A percentile compares a stretch with the other conserved stretches of the same genome.
phyloP scores from a whole-genome alignment of 345 rosid genomes.

The Garcia nutans region DNA sequence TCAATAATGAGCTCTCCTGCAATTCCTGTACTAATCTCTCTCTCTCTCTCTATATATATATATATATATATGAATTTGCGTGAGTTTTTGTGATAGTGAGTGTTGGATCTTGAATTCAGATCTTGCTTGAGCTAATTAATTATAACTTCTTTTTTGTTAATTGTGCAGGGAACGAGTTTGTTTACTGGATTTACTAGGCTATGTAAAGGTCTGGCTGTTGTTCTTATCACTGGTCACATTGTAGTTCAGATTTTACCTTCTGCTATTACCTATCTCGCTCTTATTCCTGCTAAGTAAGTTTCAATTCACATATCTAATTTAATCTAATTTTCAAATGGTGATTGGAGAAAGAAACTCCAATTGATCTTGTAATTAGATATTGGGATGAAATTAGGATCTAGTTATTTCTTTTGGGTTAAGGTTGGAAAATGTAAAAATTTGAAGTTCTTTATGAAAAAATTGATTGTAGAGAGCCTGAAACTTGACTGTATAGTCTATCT shows the following conservation, averaged over 20 bases:
- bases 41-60: too few species aligned
- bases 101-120: background rate
- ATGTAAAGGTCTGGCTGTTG: constrained; percentile 83
- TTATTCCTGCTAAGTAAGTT: constrained; percentile 82
- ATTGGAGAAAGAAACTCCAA: too few species aligned
- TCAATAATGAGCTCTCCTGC: constrained; percentile 25
- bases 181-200: constrained; percentile 79
- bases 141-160: background rate
- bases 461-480: too few species aligned
- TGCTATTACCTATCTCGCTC: constrained; percentile 66
- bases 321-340: background rate
- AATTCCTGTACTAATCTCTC: constrained; percentile 13
- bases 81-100: background rate
- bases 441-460: too few species aligned
- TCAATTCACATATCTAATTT: background rate
- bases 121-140: background rate
- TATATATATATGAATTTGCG: too few species aligned
- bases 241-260: constrained; percentile 79
- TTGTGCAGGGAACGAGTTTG: constrained; percentile 52
- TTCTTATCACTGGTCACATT: constrained; percentile 72
- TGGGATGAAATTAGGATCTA: too few species aligned
- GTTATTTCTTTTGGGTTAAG: too few species aligned
- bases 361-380: background rate
- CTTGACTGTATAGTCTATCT: too few species aligned
- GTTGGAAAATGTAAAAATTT: too few species aligned